Percentiles rank a stretch among this genome's conserved stretches.
These are phyloP conservation scores for Mycena citricolor DNA, from an alignment of 1,284 basidiomycete genomes.

Conservation along the genomic window DNA sequence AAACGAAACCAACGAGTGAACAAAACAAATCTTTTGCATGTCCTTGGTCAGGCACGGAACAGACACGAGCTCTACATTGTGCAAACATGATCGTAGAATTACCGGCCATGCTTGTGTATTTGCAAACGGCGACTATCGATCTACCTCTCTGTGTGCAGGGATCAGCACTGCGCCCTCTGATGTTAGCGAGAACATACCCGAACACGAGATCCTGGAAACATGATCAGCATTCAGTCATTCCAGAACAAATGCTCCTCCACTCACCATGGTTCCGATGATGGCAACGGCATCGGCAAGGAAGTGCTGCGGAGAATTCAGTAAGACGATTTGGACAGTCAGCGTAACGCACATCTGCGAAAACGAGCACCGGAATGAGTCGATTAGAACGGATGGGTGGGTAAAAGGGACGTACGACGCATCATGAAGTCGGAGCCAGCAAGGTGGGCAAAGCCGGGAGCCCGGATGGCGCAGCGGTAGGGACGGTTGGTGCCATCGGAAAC, in stretches of 20 bases:
- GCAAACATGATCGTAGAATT: too few species aligned
- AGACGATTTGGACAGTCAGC: conserved; percentile 15
- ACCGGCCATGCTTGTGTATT: too few species aligned
- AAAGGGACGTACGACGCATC: conserved; percentile 72
- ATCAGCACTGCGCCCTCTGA: too few species aligned
- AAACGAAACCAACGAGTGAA: too few species aligned
- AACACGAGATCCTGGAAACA: conserved; percentile 65
- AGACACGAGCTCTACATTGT: too few species aligned
- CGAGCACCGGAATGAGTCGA: conserved; percentile 13
- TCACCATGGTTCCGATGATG: conserved; percentile 92
- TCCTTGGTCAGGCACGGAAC: too few species aligned
- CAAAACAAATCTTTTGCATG: too few species aligned
- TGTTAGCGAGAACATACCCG: conserved; percentile 53
- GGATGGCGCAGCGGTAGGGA: conserved; percentile 93
- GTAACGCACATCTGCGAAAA: conserved; percentile 52
- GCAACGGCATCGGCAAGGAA: conserved; percentile 91
- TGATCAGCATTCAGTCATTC: conserved; percentile 25
- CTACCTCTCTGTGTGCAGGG: conserved; percentile 39
- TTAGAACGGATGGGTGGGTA: conserved; percentile 16
- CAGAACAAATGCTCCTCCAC: conserved; percentile 26
- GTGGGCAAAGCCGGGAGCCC: conserved; percentile 92
- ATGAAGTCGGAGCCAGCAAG: conserved; percentile 92
- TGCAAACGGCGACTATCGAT: too few species aligned
- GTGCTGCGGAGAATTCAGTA: conserved; percentile 52
- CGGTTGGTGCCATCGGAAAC: conserved; percentile 93